Evolutionary conservation across 1,139 yeast species (phyloP), one percentile per base, ranked within the genome.

Genomic region (Magnusiomyces fungicola): DNA sequence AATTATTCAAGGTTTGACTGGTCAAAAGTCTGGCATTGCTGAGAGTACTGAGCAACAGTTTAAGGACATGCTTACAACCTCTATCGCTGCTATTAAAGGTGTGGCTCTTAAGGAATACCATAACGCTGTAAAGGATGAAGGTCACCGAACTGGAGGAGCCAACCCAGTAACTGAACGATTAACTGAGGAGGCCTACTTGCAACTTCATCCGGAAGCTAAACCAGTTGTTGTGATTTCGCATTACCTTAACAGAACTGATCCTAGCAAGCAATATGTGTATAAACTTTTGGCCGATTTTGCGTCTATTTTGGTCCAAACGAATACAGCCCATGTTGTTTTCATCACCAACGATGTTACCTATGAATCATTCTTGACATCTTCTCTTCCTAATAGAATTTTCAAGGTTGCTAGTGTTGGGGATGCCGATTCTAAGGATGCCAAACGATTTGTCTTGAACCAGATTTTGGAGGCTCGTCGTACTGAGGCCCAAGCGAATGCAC

Each of bases 11-110:
- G 92, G 97, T 49, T 64, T 92, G 43, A 89, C 96, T 1, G 98
- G 98, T 0, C 97, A 89, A 64, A 88, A 88, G 61, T 83, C 96
- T 1, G 97, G 97, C 0, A 72, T 92, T 49, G 79, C 95, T 29
- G 97, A 92, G 63, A 73, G 88, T 1, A 81, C 81, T 53, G 97
- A 92, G 56, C 72, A 85, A 0, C 97, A 89, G 63, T 76, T 85
- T 55, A 82, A 86, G 64, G 82, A 83, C 56, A 90, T 92, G 80
- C 74, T 92, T 43, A 76, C 79, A 47, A 77, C 90, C 41, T 76
- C 95, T 0, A 69, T 83, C 21, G 79, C 79, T 58, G 90, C 96
- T 0, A 73, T 92, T 25, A 74, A 90, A 56, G 78, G 77, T 23
- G 75, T 88, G 9, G 88, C 97, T 46, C 59, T 89, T 34, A 66